Base-by-base conservation (phyloP, 805 yeast genomes). In the Wickerhamiella sorbophila region DNA sequence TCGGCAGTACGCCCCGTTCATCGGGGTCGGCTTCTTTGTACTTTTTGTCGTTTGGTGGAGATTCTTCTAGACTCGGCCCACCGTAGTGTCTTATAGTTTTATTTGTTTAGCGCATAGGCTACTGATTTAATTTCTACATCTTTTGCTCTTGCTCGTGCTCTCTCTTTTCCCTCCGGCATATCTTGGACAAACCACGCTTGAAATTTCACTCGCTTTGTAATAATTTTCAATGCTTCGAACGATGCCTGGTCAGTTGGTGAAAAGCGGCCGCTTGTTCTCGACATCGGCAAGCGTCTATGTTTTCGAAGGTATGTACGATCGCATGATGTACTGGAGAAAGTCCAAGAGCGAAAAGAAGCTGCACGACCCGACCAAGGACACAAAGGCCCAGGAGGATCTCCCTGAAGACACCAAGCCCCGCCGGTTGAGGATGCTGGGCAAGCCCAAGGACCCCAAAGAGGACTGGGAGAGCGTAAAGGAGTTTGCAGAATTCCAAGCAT, bases 1-100 rank as follows among this genome's bases (percentile, higher is more conserved):
- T 42, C 74, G 85, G 53, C 94, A 91, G 64, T 91, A 91, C 57
- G 82, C 85, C 2, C 97, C 97, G 2, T 68, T 88, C 31, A 83
- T 71, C 8, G 79, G 86, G 14, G 69, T 80, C 20, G 78, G 78
- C 1, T 64, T 88, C 32, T 47, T 66, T 22, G 61, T 87, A 38
- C 76, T 85, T 18, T 83, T 87, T 56, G 61, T 91, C 41, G 62
- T 88, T 29, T 91, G 93, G 83, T 86, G 84, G 72, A 67, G 82
- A 57, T 75, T 83, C 48, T 63, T 81, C 42, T 52, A 40, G 41
- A 19, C 10, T n/a, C n/a, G n/a, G n/a, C n/a, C n/a, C n/a, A n/a
- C n/a, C n/a, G n/a, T n/a, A n/a, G n/a, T n/a, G n/a, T n/a, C n/a
- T n/a, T n/a, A n/a, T n/a, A n/a, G n/a, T n/a, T n/a, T n/a, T n/a